Base-by-base conservation (phyloP, 352 stramenopile genomes). In the Phytophthora tubulina region DNA sequence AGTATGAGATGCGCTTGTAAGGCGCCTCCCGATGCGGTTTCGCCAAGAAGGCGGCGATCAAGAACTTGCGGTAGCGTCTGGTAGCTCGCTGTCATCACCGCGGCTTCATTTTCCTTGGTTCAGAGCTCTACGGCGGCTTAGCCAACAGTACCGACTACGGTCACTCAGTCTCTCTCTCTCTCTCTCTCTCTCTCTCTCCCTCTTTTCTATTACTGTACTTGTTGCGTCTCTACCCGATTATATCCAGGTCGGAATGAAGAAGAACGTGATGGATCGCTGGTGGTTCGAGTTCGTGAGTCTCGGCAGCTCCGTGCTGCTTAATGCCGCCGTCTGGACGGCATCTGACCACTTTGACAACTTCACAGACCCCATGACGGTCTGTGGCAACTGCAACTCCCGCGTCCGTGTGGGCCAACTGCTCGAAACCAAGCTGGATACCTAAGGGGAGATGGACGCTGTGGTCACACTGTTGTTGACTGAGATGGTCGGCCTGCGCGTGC, bases 131-230 rank as follows among this genome's bases (percentile, higher is more conserved):
- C 83, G 98, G 98, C 65, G 96, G 97, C 4, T 96, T 98, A 61
- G 93, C 93, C 61, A 98, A 98, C 73, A 99, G 98, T 77, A 99
- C 98, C 80, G 98, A 99, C 86, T 99, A 99, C 70, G 98, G 98
- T 30, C 97, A 27, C 21, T 27, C 21, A 27, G 21, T 27, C 21
- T 27, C 21, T 27, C 21, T 27, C 21, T 1, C 21, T 1, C 21
- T 1, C 21, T 1, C 21, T 1, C 97, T 7, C 84, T 93, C n/a
- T 44, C 39, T 60, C 38, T 57, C 49, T 35, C 3, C 30, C 21
- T 27, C 21, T 27, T 72, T 46, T 36, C 57, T 27, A 33, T 73
- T 4, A 3, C 27, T 56, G 14, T 21, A 82, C 21, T 27, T 27
- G 21, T 27, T 27, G 21, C 21, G 21, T 27, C 21, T 27, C 21